Percentiles rank a stretch among this genome's conserved stretches.
Conservation (phyloP, 2,329 filamentous ascomycete genomes). For the Sordariomycetes sp. region DNA sequence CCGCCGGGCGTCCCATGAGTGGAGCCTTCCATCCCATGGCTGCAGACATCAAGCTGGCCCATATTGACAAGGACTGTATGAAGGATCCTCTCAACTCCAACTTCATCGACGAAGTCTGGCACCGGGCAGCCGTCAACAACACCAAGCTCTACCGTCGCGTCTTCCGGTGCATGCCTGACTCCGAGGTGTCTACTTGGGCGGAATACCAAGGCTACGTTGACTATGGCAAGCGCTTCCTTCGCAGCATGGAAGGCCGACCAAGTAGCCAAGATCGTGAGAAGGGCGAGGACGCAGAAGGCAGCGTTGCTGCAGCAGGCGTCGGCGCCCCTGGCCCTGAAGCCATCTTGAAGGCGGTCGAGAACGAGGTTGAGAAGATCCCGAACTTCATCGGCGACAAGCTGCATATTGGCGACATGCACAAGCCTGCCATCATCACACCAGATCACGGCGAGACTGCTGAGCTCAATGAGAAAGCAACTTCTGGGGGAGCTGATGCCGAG, state of each 20-base stretch:
- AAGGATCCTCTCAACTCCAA: constrained; percentile 71
- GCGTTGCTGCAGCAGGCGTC: constrained; percentile 25
- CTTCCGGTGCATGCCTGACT: constrained; percentile 96
- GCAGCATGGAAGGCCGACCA: constrained; percentile 50
- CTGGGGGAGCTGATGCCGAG: neutral
- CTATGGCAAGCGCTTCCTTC: constrained; percentile 70
- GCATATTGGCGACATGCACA: constrained; percentile 12
- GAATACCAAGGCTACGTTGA: constrained; percentile 79
- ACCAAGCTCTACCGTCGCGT: constrained; percentile 89
- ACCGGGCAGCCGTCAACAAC: constrained; percentile 81
- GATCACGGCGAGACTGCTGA: constrained; percentile 15
- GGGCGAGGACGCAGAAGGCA: constrained; percentile 20
- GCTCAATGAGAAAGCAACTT: constrained; percentile 31
- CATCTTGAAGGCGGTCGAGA: constrained; percentile 22
- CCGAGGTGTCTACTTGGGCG: constrained; percentile 84
- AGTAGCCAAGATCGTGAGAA: constrained; percentile 35
- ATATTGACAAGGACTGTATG: constrained; percentile 88
- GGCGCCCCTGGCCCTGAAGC: constrained; percentile 30
- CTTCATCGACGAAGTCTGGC: constrained; percentile 87
- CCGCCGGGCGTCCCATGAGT: constrained; percentile 35
- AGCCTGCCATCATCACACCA: constrained; percentile 20
- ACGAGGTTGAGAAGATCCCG: constrained; percentile 22
- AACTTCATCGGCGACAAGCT: constrained; percentile 19
- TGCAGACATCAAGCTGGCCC: constrained; percentile 62
- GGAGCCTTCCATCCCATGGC: constrained; percentile 42